Conservation (phyloP, 805 yeast species). For the Saturnispora besseyi region DNA sequence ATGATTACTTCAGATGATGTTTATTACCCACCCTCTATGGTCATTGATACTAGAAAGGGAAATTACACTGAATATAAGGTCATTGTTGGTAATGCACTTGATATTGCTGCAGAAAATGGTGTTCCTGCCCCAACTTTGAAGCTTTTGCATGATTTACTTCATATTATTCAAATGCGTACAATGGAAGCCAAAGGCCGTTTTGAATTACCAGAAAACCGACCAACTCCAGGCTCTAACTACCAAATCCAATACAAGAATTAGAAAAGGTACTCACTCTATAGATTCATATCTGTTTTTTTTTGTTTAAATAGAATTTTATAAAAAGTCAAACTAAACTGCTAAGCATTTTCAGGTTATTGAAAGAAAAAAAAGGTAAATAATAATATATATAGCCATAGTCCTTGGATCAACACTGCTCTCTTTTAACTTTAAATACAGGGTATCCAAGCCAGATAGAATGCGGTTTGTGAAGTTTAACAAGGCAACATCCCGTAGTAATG, state of each 20-base stretch:
- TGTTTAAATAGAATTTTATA: neutral
- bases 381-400: neutral
- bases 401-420: neutral
- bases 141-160: slow-evolving; percentile 22
- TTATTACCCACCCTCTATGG: slow-evolving; percentile 37
- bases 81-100: slow-evolving; percentile 35
- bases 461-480: slow-evolving; percentile 6
- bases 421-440: neutral
- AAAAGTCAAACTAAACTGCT: too few relatives aligned
- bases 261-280: neutral
- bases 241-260: slow-evolving; percentile 10
- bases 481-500: neutral
- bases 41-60: slow-evolving; percentile 36
- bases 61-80: slow-evolving; percentile 36
- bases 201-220: slow-evolving; percentile 26
- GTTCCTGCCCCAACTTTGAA: slow-evolving; percentile 26
- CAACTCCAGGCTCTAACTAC: slow-evolving; percentile 20
- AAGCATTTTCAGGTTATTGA: neutral
- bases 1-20: slow-evolving; percentile 35
- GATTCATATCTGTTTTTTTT: neutral
- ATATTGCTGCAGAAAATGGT: slow-evolving; percentile 23
- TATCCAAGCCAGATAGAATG: neutral
- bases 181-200: slow-evolving; percentile 25
- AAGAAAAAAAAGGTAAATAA: neutral
- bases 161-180: slow-evolving; percentile 26